Evolutionary conservation across 1,139 yeast species (phyloP).

Genomic region (Meyerozyma athensensis): DNA sequence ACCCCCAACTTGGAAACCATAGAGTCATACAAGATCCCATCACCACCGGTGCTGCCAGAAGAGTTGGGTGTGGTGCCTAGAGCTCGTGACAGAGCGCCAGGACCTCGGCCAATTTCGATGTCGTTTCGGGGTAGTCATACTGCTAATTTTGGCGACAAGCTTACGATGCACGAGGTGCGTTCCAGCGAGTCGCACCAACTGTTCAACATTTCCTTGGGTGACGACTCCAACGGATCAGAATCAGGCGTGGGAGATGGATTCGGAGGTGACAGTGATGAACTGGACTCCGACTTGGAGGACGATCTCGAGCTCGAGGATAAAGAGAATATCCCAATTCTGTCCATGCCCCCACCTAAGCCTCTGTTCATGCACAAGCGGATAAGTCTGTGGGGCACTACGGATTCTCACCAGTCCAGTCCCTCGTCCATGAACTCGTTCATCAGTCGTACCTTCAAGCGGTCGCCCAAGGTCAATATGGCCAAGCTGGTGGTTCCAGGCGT

Average conservation of each 20-base stretch:
- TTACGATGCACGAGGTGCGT: conserved; percentile 26
- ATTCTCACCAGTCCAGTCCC: conserved; percentile 20
- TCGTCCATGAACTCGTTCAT: conserved; percentile 30
- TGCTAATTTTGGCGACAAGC: conserved; percentile 45
- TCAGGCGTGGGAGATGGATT: conserved; percentile 14
- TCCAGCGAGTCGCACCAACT: conserved; percentile 42
- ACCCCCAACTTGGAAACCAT: conserved; percentile 2
- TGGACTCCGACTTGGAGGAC: conserved; percentile 25
- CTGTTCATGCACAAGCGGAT: conserved; percentile 25
- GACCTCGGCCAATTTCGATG: conserved; percentile 55
- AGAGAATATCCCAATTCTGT: conserved; percentile 4
- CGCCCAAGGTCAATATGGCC: conserved; percentile 9
- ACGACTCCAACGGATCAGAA: conserved; percentile 16
- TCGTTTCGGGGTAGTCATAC: conserved; percentile 62
- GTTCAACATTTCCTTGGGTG: conserved; percentile 35
- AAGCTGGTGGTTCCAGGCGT: conserved; percentile 34
- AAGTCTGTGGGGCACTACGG: conserved; percentile 19
- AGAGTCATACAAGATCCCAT: conserved; percentile 1
- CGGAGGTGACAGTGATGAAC: conserved; percentile 17
- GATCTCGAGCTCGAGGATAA: conserved; percentile 27
- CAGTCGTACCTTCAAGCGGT: conserved; percentile 22
- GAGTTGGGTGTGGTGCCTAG: not conserved
- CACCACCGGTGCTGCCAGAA: conserved; percentile 1
- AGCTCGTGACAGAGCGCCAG: not conserved
- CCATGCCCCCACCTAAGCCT: not conserved